These are phyloP conservation scores for Cercospora berteroae DNA, from an alignment of 2,329 filamentous ascomycete genomes.

Conservation along the genomic window DNA sequence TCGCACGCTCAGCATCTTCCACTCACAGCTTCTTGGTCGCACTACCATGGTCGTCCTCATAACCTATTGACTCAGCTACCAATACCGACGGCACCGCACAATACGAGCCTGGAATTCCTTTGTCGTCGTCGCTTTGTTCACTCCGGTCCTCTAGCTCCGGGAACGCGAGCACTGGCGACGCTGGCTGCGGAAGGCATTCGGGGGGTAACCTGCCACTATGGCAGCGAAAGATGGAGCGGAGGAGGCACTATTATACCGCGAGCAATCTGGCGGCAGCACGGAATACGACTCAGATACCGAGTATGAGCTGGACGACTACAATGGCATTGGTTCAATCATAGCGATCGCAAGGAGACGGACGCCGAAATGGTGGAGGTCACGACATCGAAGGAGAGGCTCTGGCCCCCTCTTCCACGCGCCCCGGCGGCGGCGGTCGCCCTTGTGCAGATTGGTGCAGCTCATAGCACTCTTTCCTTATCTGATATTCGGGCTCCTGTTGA, in stretches of 20 bases:
- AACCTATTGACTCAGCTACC: neutral
- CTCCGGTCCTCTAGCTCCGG: neutral
- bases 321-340: slow-evolving; percentile 13
- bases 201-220: slow-evolving; percentile 5
- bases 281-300: slow-evolving; percentile 15
- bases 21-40: neutral
- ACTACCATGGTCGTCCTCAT: slow-evolving; percentile 4
- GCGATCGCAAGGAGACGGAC: slow-evolving; percentile 1
- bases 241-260: slow-evolving; percentile 18
- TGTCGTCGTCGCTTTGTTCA: neutral
- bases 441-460: slow-evolving; percentile 19
- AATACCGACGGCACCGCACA: neutral
- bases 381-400: slow-evolving; percentile 13
- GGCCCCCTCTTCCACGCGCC: slow-evolving; percentile 18
- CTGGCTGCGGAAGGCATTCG: neutral
- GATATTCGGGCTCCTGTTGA: slow-evolving; percentile 36
- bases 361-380: slow-evolving; percentile 16
- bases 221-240: slow-evolving; percentile 17
- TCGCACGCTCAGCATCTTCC: neutral
- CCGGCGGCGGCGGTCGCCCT: slow-evolving; percentile 21
- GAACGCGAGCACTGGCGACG: slow-evolving; percentile 1
- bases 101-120: neutral
- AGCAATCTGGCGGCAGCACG: slow-evolving; percentile 12
- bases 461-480: slow-evolving; percentile 19
- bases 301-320: slow-evolving; percentile 21